Evolutionary conservation across 768 basidiomycete genomes (phyloP).

Genomic region (Lactarius hengduanensis): DNA sequence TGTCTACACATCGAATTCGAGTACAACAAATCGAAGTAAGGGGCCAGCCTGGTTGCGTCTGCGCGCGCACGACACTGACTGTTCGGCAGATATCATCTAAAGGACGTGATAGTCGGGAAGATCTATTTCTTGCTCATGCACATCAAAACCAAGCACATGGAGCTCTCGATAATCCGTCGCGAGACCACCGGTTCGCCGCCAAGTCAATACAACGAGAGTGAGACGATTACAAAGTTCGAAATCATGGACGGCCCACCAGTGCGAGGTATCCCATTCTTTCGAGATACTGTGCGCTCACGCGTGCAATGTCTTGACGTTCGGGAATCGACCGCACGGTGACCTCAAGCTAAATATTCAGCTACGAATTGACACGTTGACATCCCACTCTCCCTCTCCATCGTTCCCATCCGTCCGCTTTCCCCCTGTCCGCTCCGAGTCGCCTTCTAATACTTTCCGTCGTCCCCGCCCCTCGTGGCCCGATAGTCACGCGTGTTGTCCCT

Average conservation of each 20-base stretch:
- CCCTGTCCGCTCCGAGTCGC: too few relatives aligned
- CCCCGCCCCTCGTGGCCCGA: too few relatives aligned
- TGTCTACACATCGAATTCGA: constrained; percentile 99
- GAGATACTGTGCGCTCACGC: too few relatives aligned
- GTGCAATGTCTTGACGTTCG: too few relatives aligned
- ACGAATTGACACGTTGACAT: too few relatives aligned
- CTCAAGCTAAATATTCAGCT: too few relatives aligned
- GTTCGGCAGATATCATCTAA: constrained; percentile 82
- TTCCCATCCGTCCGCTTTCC: too few relatives aligned
- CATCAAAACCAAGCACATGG: constrained; percentile 99
- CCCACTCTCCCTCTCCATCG: too few relatives aligned
- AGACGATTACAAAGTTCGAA: constrained; percentile 99
- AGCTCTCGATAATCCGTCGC: constrained; percentile 93
- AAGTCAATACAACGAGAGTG: constrained; percentile 99
- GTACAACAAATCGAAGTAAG: constrained; percentile 97
- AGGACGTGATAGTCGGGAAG: constrained; percentile 99
- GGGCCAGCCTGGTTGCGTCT: neutral
- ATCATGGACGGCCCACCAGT: constrained; percentile 99
- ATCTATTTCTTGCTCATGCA: constrained; percentile 98
- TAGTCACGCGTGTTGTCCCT: too few relatives aligned
- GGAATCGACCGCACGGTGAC: constrained; percentile 48
- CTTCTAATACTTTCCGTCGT: too few relatives aligned
- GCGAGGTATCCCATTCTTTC: constrained; percentile 51
- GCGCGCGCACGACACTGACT: too few relatives aligned
- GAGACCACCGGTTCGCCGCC: constrained; percentile 97